Conservation (phyloP, 2,329 filamentous ascomycete genomes). For the Diplodia seriata region DNA sequence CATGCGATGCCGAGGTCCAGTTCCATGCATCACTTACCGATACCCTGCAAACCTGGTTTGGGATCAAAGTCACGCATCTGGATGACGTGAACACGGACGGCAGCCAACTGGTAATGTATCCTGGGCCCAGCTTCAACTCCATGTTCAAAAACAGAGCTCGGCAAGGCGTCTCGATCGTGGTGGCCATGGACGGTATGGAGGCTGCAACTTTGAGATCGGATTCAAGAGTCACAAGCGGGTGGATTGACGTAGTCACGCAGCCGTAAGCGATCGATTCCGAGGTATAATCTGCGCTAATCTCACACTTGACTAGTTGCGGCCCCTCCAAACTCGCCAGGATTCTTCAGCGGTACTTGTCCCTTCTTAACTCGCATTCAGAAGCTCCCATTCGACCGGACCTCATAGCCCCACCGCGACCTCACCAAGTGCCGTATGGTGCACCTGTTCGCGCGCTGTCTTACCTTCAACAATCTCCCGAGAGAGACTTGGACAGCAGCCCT, state of each 20-base stretch:
- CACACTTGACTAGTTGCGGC: slow-evolving; percentile 37
- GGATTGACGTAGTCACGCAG: slow-evolving; percentile 47
- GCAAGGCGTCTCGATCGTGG: neutral
- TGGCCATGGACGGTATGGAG: slow-evolving; percentile 17
- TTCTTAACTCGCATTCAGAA: neutral
- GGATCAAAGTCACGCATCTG: neutral
- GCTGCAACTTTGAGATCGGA: slow-evolving; percentile 2
- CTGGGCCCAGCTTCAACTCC: neutral
- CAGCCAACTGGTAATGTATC: slow-evolving; percentile 6
- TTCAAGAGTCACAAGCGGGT: slow-evolving; percentile 31
- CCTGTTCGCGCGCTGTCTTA: neutral
- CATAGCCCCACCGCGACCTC: neutral
- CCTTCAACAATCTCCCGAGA: neutral
- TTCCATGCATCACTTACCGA: neutral
- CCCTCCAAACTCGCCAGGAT: slow-evolving; percentile 48
- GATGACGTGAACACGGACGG: neutral
- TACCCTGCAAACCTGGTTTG: neutral
- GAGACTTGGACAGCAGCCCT: neutral
- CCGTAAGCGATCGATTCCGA: slow-evolving; percentile 33
- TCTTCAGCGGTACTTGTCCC: slow-evolving; percentile 32
- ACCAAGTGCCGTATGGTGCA: neutral
- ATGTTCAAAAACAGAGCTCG: neutral
- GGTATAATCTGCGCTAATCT: no score
- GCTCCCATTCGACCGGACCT: neutral
- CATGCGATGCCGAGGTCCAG: neutral